Evolutionary conservation across 208 protist genomes (phyloP).

Genomic region (Trypanosoma grayi): DNA sequence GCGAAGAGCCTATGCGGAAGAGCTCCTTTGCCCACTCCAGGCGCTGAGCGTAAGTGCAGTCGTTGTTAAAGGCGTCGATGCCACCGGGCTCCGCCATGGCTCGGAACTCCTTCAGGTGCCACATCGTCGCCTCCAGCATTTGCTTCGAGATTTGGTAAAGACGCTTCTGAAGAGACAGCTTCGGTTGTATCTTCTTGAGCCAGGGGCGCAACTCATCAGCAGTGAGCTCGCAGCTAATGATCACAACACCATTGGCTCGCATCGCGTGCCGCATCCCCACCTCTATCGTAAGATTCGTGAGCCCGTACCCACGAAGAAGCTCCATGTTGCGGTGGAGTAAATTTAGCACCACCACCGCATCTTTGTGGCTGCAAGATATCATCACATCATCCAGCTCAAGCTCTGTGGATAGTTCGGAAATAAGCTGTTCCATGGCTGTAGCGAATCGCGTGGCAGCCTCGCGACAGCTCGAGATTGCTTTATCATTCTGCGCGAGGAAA

Average conservation of each 20-base stretch:
- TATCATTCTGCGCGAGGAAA: constrained; percentile 82
- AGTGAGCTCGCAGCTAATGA: constrained; percentile 54
- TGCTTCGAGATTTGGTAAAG: constrained; percentile 84
- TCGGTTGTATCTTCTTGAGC: constrained; percentile 64
- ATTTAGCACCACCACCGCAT: constrained; percentile 52
- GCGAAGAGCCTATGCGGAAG: constrained; percentile 66
- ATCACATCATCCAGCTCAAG: constrained; percentile 87
- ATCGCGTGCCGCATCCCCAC: constrained; percentile 69
- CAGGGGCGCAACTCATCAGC: constrained; percentile 55
- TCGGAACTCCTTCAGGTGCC: constrained; percentile 86
- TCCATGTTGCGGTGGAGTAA: constrained; percentile 79
- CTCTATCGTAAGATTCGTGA: constrained; percentile 82
- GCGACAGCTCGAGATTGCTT: constrained; percentile 53
- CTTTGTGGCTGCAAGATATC: constrained; percentile 84
- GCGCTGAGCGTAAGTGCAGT: constrained; percentile 89
- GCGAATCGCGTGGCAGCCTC: constrained; percentile 46
- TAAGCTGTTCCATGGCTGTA: constrained; percentile 69
- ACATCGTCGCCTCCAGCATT: constrained; percentile 89
- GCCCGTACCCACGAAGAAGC: constrained; percentile 61
- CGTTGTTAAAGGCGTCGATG: constrained; percentile 86
- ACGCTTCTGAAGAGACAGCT: constrained; percentile 74
- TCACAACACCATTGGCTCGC: constrained; percentile 88
- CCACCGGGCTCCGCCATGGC: constrained; percentile 72
- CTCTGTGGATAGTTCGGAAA: constrained; percentile 70
- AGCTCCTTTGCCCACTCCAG: constrained; percentile 89